Conservation (phyloP, 2,329 filamentous ascomycete genomes). For the Biscogniauxia sp. region DNA sequence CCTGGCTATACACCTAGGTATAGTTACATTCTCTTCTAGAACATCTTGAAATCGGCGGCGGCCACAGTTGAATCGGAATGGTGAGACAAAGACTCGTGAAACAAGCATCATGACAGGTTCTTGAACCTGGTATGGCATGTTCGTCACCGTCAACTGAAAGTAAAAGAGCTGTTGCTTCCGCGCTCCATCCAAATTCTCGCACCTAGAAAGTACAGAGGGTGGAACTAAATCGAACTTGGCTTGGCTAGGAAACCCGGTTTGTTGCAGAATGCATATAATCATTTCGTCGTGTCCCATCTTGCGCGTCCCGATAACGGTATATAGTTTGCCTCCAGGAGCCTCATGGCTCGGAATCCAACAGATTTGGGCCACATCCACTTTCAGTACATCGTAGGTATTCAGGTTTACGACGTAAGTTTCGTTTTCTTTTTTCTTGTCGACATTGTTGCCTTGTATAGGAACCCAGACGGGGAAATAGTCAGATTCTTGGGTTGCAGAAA, state of each 20-base stretch:
- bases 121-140: background rate
- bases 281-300: background rate
- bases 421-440: slow-evolving; percentile 4
- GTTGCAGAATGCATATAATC: background rate
- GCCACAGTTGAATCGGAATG: background rate
- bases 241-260: background rate
- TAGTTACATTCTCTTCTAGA: background rate
- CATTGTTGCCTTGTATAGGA: slow-evolving; percentile 9
- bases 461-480: slow-evolving; percentile 26
- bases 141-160: background rate
- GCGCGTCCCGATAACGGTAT: slow-evolving; percentile 27
- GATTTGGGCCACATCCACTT: slow-evolving; percentile 14
- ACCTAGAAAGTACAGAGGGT: background rate
- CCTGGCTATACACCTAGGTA: too few species aligned
- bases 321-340: slow-evolving; percentile 17
- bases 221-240: background rate
- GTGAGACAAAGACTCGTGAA: background rate
- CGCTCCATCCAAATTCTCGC: background rate
- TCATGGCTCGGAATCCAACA: slow-evolving; percentile 28
- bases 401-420: slow-evolving; percentile 23
- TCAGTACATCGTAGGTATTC: slow-evolving; percentile 10
- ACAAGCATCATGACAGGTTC: background rate
- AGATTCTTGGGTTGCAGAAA: slow-evolving; percentile 7
- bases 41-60: background rate
- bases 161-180: background rate